These are phyloP conservation scores for Phialemonium atrogriseum DNA, from an alignment of 2,329 filamentous ascomycete genomes.

Conservation along the genomic window DNA sequence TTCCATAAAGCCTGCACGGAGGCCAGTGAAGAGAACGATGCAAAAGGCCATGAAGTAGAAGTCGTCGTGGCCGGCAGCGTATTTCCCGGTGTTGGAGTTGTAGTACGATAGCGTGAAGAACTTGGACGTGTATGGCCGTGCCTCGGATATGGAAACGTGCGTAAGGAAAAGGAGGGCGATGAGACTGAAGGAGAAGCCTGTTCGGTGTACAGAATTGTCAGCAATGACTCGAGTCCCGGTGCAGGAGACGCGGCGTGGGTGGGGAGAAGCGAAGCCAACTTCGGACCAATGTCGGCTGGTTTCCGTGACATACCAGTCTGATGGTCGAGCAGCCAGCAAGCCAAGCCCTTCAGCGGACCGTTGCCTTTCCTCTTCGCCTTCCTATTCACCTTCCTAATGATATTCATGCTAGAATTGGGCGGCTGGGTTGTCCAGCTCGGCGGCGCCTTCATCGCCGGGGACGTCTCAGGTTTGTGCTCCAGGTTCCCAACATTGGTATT, in stretches of 20 bases:
- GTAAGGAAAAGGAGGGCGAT: conserved; percentile 68
- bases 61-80: conserved; percentile 69
- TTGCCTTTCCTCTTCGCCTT: conserved; percentile 49
- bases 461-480: too few species aligned
- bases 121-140: conserved; percentile 64
- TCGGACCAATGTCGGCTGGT: background rate
- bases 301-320: conserved; percentile 55
- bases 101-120: conserved; percentile 80
- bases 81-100: conserved; percentile 55
- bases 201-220: background rate
- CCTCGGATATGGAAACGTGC: conserved; percentile 68
- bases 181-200: conserved; percentile 73
- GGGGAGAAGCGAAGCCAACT: background rate
- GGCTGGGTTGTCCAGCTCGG: too few species aligned
- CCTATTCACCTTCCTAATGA: too few species aligned
- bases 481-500: too few species aligned
- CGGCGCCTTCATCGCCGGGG: too few species aligned
- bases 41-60: conserved; percentile 65
- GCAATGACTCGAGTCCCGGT: conserved; percentile 11
- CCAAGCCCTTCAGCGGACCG: conserved; percentile 45
- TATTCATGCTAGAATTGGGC: too few species aligned
- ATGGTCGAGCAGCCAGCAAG: conserved; percentile 61
- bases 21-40: conserved; percentile 72
- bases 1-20: conserved; percentile 74
- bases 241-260: background rate